Evolutionary conservation across 1,284 basidiomycete species (phyloP).

Genomic region (Afroboletus lepidellus): DNA sequence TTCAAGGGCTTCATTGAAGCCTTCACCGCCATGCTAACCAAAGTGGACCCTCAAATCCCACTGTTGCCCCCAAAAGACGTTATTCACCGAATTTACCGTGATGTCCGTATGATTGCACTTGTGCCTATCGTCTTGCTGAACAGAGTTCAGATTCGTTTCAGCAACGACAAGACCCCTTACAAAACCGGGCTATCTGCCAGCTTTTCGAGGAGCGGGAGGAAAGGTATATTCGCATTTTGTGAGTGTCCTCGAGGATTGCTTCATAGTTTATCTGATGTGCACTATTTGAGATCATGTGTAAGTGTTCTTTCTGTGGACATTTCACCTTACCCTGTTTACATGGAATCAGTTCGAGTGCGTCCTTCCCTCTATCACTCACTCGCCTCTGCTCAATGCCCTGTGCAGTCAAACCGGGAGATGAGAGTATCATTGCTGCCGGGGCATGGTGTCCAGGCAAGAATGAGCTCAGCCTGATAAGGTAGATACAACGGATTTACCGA

Average conservation of each 20-base stretch:
- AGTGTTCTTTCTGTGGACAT: slow-evolving; percentile 10
- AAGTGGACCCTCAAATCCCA: slow-evolving; percentile 79
- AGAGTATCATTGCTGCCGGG: slow-evolving; percentile 77
- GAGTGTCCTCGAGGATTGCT: slow-evolving; percentile 31
- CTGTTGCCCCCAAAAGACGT: slow-evolving; percentile 84
- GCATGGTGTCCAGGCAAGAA: slow-evolving; percentile 82
- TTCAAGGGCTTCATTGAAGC: slow-evolving; percentile 81
- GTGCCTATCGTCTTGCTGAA: neutral
- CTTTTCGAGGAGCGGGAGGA: slow-evolving; percentile 77
- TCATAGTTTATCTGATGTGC: slow-evolving; percentile 9
- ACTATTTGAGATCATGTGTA: slow-evolving; percentile 42
- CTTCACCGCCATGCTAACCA: slow-evolving; percentile 64
- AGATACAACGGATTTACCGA: neutral
- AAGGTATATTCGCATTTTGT: slow-evolving; percentile 79
- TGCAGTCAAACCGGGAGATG: slow-evolving; percentile 66
- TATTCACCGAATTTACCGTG: slow-evolving; percentile 81
- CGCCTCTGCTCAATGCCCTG: slow-evolving; percentile 6
- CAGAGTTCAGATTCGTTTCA: slow-evolving; percentile 72
- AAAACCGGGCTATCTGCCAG: slow-evolving; percentile 77
- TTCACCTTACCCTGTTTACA: neutral
- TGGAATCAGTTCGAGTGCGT: slow-evolving; percentile 25
- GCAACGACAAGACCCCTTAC: slow-evolving; percentile 92
- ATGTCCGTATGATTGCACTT: slow-evolving; percentile 47
- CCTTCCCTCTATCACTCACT: neutral
- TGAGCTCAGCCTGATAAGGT: slow-evolving; percentile 76